Conservation (phyloP, 2,329 filamentous ascomycete species). For the Trematosphaeria pertusa region DNA sequence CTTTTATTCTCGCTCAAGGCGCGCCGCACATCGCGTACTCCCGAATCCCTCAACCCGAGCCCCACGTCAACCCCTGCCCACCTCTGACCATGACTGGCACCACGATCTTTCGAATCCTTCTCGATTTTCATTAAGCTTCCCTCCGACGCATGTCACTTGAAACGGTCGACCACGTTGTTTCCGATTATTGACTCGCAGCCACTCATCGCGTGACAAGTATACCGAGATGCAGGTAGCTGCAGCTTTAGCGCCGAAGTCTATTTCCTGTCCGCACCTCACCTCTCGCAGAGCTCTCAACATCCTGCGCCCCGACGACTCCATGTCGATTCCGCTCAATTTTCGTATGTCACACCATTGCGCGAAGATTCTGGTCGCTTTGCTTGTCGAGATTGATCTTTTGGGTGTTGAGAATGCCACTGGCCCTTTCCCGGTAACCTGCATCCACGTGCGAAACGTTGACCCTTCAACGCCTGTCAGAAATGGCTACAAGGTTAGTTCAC, state of each 20-base stretch:
- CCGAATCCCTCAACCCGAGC: conserved; percentile 14
- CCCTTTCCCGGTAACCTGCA: too few relatives aligned
- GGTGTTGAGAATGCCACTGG: too few relatives aligned
- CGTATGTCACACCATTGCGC: too few relatives aligned
- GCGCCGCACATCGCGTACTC: conserved; percentile 24
- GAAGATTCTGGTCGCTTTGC: too few relatives aligned
- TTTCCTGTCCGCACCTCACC: not conserved
- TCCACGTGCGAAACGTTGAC: too few relatives aligned
- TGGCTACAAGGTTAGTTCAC: too few relatives aligned
- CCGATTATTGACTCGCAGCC: conserved; percentile 18
- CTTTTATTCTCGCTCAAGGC: conserved; percentile 1
- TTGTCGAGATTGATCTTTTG: too few relatives aligned
- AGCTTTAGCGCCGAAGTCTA: conserved; percentile 16
- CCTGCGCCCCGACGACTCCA: not conserved
- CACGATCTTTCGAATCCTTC: conserved; percentile 25
- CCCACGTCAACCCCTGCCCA: conserved; percentile 1
- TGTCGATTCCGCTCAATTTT: too few relatives aligned
- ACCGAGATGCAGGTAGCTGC: conserved; percentile 23
- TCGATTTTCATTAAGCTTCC: conserved; percentile 9
- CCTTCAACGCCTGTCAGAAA: too few relatives aligned
- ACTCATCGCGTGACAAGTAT: conserved; percentile 39
- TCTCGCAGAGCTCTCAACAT: too few relatives aligned
- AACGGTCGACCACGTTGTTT: conserved; percentile 3
- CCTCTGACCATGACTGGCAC: conserved; percentile 18
- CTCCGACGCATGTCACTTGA: conserved; percentile 15